Base-by-base conservation (phyloP, 768 basidiomycete species). In the Kwoniella botswanensis region DNA sequence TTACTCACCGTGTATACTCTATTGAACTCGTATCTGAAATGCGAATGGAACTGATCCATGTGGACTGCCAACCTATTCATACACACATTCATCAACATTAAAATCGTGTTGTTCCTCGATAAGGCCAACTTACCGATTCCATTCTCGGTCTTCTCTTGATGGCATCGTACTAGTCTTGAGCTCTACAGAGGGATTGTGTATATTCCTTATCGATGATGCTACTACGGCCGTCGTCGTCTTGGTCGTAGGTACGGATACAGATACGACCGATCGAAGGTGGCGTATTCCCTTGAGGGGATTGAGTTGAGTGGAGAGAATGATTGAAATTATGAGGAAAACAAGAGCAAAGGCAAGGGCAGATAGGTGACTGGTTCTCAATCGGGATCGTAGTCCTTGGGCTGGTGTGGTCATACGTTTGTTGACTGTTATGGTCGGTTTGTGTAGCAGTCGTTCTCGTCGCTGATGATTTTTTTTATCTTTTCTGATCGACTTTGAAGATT, bases 41-140 rank as follows among this genome's bases (percentile, higher is more conserved):
- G 78, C 13, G 72, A 60, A 60, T 82, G 82, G 57, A 78, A 82
- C 35, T 67, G 50, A 44, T 79, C 75, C 82, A 82, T 82, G 6
- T 67, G 64, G 1, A 71, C 74, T 6, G 82, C 82, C 62, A 82
- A 52, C 4, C 78, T 77, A 69, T 69, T 55, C 46, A 13, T 15
- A 50, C 18, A 43, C 56, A 71, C 43, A 17, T 12, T 41, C 65
- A 53, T 62, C 69, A 67, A 59, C 68, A 21, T 35, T 18, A 3
- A 50, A 29, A 54, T 44, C 18, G 18, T 2, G 13, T 11, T n/a
- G 3, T 42, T 11, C 10, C 15, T 18, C 43, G 35, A 4, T 9
- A 24, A n/a, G 13, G 1, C 7, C 15, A 29, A 66, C 71, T 29
- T 26, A 73, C 72, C 65, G 35, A 35, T 73, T 73, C 72, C 72